Evolutionary conservation across 2,329 filamentous ascomycete genomes (phyloP).

Genomic region (Kalaharituber pfeilii): DNA sequence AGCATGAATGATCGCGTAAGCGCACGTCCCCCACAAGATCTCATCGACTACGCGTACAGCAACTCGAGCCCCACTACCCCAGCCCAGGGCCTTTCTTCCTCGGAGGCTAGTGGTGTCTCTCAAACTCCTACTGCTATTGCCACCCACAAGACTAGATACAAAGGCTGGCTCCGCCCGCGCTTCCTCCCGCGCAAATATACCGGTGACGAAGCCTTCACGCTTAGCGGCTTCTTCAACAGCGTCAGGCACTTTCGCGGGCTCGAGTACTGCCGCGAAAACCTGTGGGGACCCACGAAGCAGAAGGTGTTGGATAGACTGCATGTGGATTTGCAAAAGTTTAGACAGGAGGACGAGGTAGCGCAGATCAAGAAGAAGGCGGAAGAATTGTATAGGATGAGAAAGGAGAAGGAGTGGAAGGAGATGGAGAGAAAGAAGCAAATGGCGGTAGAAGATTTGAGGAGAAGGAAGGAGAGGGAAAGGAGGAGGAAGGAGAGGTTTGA

Average conservation of each 20-base stretch:
- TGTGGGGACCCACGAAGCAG: neutral
- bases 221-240: neutral
- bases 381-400: neutral
- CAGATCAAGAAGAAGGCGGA: neutral
- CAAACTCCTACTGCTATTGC: neutral
- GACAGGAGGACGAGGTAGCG: neutral
- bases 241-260: neutral
- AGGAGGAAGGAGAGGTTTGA: neutral
- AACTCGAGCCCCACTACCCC: neutral
- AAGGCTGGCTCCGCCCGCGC: neutral
- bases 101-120: neutral
- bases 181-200: neutral
- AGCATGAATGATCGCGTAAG: constrained; percentile 1
- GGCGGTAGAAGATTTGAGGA: neutral
- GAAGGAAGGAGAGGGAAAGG: neutral
- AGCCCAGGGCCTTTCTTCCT: neutral
- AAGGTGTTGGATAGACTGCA: neutral
- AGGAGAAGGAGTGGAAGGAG: neutral
- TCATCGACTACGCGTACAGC: neutral
- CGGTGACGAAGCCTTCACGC: neutral
- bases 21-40: neutral
- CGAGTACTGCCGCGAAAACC: neutral
- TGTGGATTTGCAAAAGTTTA: neutral
- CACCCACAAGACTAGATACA: neutral
- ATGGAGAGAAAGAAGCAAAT: neutral